Base-by-base conservation (phyloP, 2,329 filamentous ascomycete genomes). In the Fusarium mexicanum region DNA sequence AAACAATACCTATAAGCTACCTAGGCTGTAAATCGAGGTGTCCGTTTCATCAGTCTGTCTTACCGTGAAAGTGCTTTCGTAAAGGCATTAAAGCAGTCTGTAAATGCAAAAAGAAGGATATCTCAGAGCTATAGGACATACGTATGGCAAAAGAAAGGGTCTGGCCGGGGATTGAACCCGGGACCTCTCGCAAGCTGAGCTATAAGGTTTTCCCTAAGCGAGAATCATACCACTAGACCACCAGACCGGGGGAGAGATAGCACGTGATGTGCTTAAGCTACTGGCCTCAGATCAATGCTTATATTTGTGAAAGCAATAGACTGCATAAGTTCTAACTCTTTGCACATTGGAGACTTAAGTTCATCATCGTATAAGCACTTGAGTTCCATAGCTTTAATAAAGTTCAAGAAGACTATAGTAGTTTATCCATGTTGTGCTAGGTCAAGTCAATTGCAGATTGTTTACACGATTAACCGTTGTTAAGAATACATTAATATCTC, bases 191-290 rank as follows among this genome's bases (percentile, higher is more conserved):
- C 83, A 84, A 77, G 72, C 74, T 66, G 40, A 73, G 80, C 81
- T 80, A 46, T 74, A 80, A 82, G 81, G 81, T 83, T 73, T 74
- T 80, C 89, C 89, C 89, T 91, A 91, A 91, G 89, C 89, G 88
- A 90, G 89, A 90, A 91, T 90, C 88, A 91, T 91, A 91, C 89
- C 89, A 87, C 89, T 90, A 90, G 88, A 89, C 88, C 87, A 90
- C 81, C 83, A 84, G 83, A 84, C 83, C 84, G 18, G 4, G 3
- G 2, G 0, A 8, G 6, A 11, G 3, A 6, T 10, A n/a, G 14
- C 63, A 67, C 62, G 63, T 67, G 65, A 67, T 47, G 12, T 18
- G 2, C 0, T 13, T 53, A 29, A 0, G 2, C 4, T 5, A 0
- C 0, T 0, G 0, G 0, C 2, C 5, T 2, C 13, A 14, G 5